Percentiles rank a stretch among this genome's conserved stretches.
These are phyloP conservation scores for Acer campestre DNA, from an alignment of 345 rosid genomes.

Conservation along the genomic window DNA sequence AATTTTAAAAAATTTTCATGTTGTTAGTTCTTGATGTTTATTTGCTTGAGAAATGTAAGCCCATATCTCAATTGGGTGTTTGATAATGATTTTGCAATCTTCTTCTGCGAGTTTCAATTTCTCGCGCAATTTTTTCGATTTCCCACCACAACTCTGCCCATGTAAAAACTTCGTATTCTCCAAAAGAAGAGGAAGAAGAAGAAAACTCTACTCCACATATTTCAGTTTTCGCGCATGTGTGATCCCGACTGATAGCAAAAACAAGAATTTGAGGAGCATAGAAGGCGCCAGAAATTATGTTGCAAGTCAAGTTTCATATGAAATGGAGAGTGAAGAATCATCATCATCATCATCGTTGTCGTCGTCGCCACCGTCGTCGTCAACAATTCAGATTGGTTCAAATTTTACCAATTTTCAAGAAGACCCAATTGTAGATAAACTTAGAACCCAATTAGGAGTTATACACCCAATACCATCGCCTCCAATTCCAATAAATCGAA, in stretches of 20 bases:
- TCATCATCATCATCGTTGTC: conserved; percentile 18
- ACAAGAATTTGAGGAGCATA: conserved; percentile 28
- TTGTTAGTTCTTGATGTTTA: too few species aligned
- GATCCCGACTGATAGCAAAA: conserved; percentile 30
- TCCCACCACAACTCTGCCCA: conserved; percentile 36
- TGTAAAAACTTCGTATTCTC: conserved; percentile 33
- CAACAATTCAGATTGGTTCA: conserved; percentile 32
- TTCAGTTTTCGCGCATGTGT: conserved; percentile 45
- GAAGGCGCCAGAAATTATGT: conserved; percentile 41
- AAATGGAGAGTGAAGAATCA: conserved; percentile 42
- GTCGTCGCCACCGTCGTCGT: neutral
- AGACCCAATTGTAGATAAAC: conserved; percentile 88
- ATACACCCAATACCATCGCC: conserved; percentile 94
- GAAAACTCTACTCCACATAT: conserved; percentile 7
- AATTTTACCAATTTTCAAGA: conserved; percentile 64
- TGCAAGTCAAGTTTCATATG: conserved; percentile 48
- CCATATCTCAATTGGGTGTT: conserved; percentile 5
- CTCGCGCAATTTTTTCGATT: conserved; percentile 11
- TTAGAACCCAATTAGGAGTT: conserved; percentile 83
- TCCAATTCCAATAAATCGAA: conserved; percentile 77
- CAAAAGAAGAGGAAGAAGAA: conserved; percentile 24
- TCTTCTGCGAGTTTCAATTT: conserved; percentile 38
- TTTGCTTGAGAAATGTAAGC: too few species aligned
- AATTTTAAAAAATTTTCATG: too few species aligned
- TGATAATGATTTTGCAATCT: conserved; percentile 59